Conservation (phyloP, 2,329 filamentous ascomycete species). For the Cytospora mali region DNA sequence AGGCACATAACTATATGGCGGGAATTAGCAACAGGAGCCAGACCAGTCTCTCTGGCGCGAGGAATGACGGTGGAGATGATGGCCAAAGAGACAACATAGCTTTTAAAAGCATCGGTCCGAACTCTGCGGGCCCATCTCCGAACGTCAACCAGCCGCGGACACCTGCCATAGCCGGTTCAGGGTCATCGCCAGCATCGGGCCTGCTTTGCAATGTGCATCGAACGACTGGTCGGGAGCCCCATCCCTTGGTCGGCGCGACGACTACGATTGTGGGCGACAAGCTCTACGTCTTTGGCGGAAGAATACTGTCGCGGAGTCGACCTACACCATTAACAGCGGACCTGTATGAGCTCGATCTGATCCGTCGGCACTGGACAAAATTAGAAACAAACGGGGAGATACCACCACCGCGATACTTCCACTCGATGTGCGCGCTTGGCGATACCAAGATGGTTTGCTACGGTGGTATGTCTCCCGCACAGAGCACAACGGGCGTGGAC, state of each 20-base stretch:
- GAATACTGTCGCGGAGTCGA: slow-evolving; percentile 80
- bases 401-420: slow-evolving; percentile 91
- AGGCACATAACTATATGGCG: slow-evolving; percentile 39
- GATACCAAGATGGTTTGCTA: slow-evolving; percentile 98
- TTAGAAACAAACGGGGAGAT: slow-evolving; percentile 82
- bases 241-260: slow-evolving; percentile 88
- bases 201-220: slow-evolving; percentile 74
- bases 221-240: slow-evolving; percentile 89
- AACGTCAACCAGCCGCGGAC: slow-evolving; percentile 46
- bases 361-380: slow-evolving; percentile 90
- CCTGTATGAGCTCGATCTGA: slow-evolving; percentile 89
- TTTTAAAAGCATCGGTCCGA: slow-evolving; percentile 55
- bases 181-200: slow-evolving; percentile 47
- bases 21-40: slow-evolving; percentile 50
- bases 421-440: slow-evolving; percentile 90
- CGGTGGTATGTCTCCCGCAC: slow-evolving; percentile 90
- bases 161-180: slow-evolving; percentile 41
- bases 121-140: slow-evolving; percentile 61
- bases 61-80: slow-evolving; percentile 51
- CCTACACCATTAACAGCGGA: slow-evolving; percentile 83
- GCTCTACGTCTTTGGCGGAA: slow-evolving; percentile 93
- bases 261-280: slow-evolving; percentile 95
- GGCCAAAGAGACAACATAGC: slow-evolving; percentile 50
- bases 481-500: slow-evolving; percentile 52
- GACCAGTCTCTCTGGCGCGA: slow-evolving; percentile 39